Conservation (phyloP, 192 early-diverging fungal genomes). For the Coemansia sp. region DNA sequence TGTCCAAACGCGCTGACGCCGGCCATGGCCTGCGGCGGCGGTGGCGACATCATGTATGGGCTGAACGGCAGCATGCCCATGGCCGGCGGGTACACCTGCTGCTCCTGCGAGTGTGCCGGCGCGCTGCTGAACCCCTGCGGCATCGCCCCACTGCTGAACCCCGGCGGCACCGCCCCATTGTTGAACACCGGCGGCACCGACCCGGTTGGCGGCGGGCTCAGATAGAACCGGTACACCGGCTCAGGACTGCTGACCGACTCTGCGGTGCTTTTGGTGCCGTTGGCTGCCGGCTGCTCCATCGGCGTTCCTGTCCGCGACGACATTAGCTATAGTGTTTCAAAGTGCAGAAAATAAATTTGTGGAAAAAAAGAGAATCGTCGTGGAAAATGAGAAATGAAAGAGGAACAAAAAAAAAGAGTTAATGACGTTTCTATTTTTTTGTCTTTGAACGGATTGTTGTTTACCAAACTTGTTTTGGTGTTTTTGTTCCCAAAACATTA, state of each 20-base stretch:
- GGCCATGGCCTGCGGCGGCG: slow-evolving; percentile 13
- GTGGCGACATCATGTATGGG: slow-evolving; percentile 29
- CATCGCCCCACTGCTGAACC: neutral
- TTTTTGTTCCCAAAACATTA: no score
- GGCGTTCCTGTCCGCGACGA: slow-evolving; percentile 36
- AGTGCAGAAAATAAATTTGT: no score
- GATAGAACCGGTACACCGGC: slow-evolving; percentile 46
- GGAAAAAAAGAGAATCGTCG: neutral
- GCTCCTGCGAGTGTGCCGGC: slow-evolving; percentile 6
- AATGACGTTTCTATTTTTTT: no score
- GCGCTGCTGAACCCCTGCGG: neutral
- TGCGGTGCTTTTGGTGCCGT: slow-evolving; percentile 5
- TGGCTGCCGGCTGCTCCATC: slow-evolving; percentile 13
- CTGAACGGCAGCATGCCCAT: slow-evolving; percentile 28
- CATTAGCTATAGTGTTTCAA: no score
- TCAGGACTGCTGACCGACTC: slow-evolving; percentile 16
- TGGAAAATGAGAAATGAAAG: neutral
- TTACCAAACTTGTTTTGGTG: no score
- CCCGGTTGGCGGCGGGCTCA: slow-evolving; percentile 34
- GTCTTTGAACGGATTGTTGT: no score
- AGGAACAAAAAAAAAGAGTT: neutral
- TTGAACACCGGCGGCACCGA: slow-evolving; percentile 17
- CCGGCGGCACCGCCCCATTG: no score
- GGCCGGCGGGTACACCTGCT: slow-evolving; percentile 27
- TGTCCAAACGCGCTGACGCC: slow-evolving; percentile 36